Evolutionary conservation across 805 yeast species (phyloP), one percentile per base, ranked within the genome.

Genomic region (Candida suzukii): DNA sequence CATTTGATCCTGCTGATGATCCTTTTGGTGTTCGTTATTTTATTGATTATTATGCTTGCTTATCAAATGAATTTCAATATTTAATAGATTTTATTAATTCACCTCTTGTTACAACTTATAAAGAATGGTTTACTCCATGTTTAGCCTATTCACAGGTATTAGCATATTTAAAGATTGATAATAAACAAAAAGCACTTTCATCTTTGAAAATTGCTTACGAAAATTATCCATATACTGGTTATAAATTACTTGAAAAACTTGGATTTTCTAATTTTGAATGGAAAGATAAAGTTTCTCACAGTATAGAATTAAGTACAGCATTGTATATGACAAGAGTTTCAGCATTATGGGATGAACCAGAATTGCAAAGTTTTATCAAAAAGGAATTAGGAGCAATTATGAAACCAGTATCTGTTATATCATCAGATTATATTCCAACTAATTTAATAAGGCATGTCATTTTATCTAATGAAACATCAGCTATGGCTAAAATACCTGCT

Each of bases 21-120:
- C 95, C 95, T 2, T 65, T 81, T 40, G 95, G 95, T 19, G 88
- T 83, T 12, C 71, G 95, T 47, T 81, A 82, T 53, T 84, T 87
- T 57, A 78, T 88, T 49, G 96, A 88, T 56, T 80, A 74, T 53
- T 88, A 84, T 54, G 80, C 91, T 3, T 63, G 85, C 3, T 64
- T 77, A 61, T 68, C 85, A 29, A 79, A 72, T 26, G 86, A 86
- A 46, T 77, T 71, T 53, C 66, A 75, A 43, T 87, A 76, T 58
- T 55, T 88, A 49, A 66, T 79, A 12, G 73, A 76, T 17, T 61
- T 86, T 27, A 71, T 70, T 2, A 63, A 73, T 12, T 76, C 85
- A 1, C 74, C 84, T 1, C 63, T 83, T 27, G 66, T 70, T 3
- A 71, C 66, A 19, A 68, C 81, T 0, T 83, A 85, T 49, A 58